Conservation (phyloP, 257 asterid species). For the Solanum piurae region DNA sequence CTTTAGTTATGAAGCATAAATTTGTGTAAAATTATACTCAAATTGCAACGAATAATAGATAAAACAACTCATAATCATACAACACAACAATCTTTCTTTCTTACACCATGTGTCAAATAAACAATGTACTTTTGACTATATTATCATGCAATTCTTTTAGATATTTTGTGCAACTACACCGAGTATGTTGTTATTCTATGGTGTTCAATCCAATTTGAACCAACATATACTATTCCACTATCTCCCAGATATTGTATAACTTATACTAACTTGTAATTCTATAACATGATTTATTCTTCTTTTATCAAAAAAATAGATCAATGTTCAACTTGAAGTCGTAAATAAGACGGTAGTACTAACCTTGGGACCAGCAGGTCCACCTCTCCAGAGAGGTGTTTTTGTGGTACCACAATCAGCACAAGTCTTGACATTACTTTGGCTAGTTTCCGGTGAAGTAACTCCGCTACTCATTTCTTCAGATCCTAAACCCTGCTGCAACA, state of each 20-base stretch:
- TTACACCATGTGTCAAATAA: neutral
- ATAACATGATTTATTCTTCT: neutral
- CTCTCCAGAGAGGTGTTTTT: constrained; percentile 94
- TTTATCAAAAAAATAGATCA: neutral
- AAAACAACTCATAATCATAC: neutral
- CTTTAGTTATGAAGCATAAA: neutral
- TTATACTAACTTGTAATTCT: neutral
- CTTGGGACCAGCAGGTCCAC: constrained; percentile 99
- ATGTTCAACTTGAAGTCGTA: neutral
- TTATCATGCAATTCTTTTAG: neutral
- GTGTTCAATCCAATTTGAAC: neutral
- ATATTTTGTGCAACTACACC: neutral
- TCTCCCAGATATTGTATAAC: neutral
- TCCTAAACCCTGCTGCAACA: neutral
- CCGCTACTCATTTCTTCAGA: constrained; percentile 51
- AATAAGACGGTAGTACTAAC: constrained; percentile 9
- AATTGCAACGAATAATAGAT: neutral
- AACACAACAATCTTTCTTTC: neutral
- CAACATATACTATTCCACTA: neutral
- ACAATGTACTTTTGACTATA: neutral
- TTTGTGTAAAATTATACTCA: neutral
- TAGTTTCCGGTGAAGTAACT: constrained; percentile 32
- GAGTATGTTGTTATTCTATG: neutral
- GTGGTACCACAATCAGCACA: constrained; percentile 94
- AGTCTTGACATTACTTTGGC: constrained; percentile 57